These are phyloP conservation scores for Limtongia smithiae DNA, from an alignment of 805 yeast species.

Conservation along the genomic window DNA sequence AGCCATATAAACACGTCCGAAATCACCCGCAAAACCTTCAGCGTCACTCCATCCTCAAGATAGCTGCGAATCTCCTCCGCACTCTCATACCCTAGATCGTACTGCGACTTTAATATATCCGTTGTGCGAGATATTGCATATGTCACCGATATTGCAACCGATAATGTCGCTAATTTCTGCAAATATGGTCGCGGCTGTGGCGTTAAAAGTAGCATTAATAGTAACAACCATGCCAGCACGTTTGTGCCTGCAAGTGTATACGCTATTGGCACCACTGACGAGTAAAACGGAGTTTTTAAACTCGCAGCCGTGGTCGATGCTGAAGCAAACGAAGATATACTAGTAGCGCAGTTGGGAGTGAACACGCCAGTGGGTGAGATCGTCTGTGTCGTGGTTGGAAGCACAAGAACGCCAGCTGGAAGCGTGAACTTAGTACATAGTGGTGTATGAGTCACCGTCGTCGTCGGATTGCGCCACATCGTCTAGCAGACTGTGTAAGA, in stretches of 20 bases:
- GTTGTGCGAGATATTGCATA: conserved; percentile 49
- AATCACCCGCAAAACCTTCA: conserved; percentile 43
- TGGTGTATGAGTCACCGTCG: conserved; percentile 11
- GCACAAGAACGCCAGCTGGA: conserved; percentile 24
- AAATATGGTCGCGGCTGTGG: conserved; percentile 56
- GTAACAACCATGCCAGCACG: conserved; percentile 64
- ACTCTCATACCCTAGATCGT: conserved; percentile 52
- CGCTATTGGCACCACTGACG: conserved; percentile 36
- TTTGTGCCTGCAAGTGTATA: conserved; percentile 36
- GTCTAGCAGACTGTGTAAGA: too few relatives aligned
- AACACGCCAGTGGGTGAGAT: conserved; percentile 18
- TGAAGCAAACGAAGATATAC: conserved; percentile 3
- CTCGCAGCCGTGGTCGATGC: conserved; percentile 1
- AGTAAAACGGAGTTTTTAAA: conserved; percentile 34
- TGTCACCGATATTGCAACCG: conserved; percentile 54
- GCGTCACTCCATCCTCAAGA: conserved; percentile 41
- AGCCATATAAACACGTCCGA: conserved; percentile 46
- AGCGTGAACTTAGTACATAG: conserved; percentile 24
- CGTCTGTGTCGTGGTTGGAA: conserved; percentile 21
- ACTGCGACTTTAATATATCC: conserved; percentile 48
- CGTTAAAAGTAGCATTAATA: conserved; percentile 52
- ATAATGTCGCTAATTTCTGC: conserved; percentile 55
- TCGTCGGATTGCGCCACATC: conserved; percentile 27
- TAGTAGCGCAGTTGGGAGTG: conserved; percentile 16
- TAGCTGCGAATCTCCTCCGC: conserved; percentile 41